Evolutionary conservation across 257 asterid genomes (phyloP).

Genomic region (Nicotiana undulata): DNA sequence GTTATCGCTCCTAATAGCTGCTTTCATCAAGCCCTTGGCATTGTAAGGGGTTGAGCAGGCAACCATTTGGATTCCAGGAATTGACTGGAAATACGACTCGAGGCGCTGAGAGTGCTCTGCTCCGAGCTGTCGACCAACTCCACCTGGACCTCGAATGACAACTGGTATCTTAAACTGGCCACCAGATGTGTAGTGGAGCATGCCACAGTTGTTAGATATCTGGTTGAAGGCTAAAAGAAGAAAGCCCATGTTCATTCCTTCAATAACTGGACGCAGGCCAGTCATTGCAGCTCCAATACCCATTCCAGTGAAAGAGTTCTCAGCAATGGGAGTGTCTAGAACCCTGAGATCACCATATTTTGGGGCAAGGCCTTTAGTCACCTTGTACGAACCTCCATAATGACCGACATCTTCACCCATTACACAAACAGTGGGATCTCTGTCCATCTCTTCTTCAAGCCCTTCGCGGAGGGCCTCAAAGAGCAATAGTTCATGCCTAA

Average conservation of each 20-base stretch:
- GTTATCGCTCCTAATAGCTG: constrained; percentile 74
- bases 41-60: constrained; percentile 83
- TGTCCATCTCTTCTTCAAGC: constrained; percentile 84
- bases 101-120: constrained; percentile 91
- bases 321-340: constrained; percentile 89
- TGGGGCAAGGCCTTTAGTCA: constrained; percentile 59
- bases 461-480: constrained; percentile 88
- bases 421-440: constrained; percentile 70
- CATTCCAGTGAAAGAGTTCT: constrained; percentile 88
- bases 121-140: constrained; percentile 88
- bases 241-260: constrained; percentile 96
- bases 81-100: constrained; percentile 76
- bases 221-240: constrained; percentile 83
- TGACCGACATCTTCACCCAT: constrained; percentile 90
- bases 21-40: constrained; percentile 83
- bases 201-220: constrained; percentile 82
- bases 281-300: constrained; percentile 89
- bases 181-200: constrained; percentile 89
- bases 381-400: constrained; percentile 86
- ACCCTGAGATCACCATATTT: constrained; percentile 79
- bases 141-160: constrained; percentile 90
- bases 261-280: constrained; percentile 67
- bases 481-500: constrained; percentile 77
- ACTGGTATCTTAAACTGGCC: constrained; percentile 78
- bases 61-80: constrained; percentile 84